Conservation (phyloP, 2,329 filamentous ascomycete species). For the Macrophomina phaseolina region DNA sequence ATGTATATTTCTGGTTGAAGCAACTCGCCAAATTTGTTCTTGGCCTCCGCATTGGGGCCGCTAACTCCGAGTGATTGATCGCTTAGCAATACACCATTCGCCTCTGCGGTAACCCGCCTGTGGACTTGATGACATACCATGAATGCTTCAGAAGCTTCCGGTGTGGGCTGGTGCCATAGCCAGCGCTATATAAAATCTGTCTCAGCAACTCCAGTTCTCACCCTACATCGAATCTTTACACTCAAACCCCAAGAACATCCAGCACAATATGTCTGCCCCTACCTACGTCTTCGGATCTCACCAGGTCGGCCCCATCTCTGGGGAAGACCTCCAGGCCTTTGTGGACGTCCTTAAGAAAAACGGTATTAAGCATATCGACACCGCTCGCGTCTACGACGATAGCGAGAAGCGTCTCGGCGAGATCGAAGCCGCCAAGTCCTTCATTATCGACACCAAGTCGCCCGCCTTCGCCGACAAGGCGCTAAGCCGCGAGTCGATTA, state of each 20-base stretch:
- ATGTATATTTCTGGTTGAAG: too few relatives aligned
- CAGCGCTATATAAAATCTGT: too few relatives aligned
- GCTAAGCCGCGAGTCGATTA: slow-evolving; percentile 2
- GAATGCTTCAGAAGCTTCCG: too few relatives aligned
- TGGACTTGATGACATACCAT: too few relatives aligned
- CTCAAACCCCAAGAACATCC: neutral
- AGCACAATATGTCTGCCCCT: neutral
- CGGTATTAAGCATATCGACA: slow-evolving; percentile 44
- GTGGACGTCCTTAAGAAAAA: slow-evolving; percentile 36
- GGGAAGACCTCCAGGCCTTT: neutral
- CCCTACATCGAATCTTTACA: too few relatives aligned
- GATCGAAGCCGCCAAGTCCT: slow-evolving; percentile 41
- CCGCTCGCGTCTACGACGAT: slow-evolving; percentile 46
- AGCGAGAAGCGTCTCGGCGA: slow-evolving; percentile 53
- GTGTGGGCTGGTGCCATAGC: too few relatives aligned
- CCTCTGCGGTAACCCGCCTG: too few relatives aligned
- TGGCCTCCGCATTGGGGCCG: too few relatives aligned
- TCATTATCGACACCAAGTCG: slow-evolving; percentile 54
- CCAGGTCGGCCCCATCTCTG: neutral
- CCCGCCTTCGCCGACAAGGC: slow-evolving; percentile 38
- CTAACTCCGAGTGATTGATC: too few relatives aligned
- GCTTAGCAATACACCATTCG: too few relatives aligned
- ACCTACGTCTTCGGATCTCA: slow-evolving; percentile 1
- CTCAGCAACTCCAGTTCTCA: neutral
- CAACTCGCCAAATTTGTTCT: too few relatives aligned